Percentiles rank a stretch among this genome's conserved stretches.
Conservation (phyloP, 306 rosid species). For the Mucuna pruriens region DNA sequence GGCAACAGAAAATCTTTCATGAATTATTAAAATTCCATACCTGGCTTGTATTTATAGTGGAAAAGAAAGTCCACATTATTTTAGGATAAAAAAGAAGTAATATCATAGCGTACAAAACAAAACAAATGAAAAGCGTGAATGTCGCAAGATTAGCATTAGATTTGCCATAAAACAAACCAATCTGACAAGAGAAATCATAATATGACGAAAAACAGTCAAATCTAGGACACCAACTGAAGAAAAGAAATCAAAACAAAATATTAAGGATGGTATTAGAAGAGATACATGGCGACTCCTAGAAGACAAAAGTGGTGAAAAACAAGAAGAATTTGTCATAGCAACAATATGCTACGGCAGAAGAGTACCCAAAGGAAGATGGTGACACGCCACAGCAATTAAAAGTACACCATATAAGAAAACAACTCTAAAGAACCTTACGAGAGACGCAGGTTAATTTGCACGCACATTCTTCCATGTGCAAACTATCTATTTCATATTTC, state of each 20-base stretch:
- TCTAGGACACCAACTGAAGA: background rate
- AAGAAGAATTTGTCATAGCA: background rate
- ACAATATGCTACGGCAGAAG: background rate
- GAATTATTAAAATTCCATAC: background rate
- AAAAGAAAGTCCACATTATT: background rate
- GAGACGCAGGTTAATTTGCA: background rate
- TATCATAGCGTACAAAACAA: background rate
- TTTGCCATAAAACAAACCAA: background rate
- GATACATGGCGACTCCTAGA: background rate
- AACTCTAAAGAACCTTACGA: background rate
- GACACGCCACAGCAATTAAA: background rate
- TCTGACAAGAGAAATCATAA: background rate
- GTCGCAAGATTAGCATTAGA: background rate
- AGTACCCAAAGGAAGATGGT: background rate
- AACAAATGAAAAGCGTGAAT: background rate
- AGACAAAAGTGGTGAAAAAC: constrained; percentile 11
- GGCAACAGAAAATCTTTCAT: background rate
- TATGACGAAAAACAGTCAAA: background rate
- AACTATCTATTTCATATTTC: no score
- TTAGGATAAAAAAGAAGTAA: background rate
- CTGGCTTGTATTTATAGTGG: background rate
- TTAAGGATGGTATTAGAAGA: background rate
- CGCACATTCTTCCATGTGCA: background rate
- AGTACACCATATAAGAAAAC: background rate
- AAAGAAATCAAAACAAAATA: background rate